These are phyloP conservation scores for Ceratobasidium sp. DNA, from an alignment of 1,284 basidiomycete species.

Conservation along the genomic window DNA sequence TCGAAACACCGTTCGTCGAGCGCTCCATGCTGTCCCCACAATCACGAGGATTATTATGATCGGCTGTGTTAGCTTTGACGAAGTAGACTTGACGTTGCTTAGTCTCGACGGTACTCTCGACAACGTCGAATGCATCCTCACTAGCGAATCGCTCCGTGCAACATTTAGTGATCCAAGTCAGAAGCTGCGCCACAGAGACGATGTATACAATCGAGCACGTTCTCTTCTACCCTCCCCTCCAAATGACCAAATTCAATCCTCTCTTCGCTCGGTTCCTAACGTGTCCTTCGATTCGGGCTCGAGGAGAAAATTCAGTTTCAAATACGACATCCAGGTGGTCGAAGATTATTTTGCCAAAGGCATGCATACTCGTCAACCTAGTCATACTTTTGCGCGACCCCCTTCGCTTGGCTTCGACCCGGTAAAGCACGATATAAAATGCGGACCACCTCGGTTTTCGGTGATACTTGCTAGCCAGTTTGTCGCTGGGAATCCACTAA, in stretches of 20 bases:
- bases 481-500: background rate
- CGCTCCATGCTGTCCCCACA: constrained; percentile 18
- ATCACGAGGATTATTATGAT: constrained; percentile 36
- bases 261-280: background rate
- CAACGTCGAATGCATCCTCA: constrained; percentile 27
- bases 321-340: background rate
- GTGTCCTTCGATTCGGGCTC: constrained; percentile 11
- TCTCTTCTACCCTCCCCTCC: constrained; percentile 22
- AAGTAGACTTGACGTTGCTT: background rate
- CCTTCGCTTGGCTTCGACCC: constrained; percentile 31
- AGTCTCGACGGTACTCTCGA: constrained; percentile 30
- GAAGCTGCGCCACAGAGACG: constrained; percentile 6
- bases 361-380: constrained; percentile 1
- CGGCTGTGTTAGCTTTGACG: constrained; percentile 16
- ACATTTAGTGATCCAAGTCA: background rate
- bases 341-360: constrained; percentile 1
- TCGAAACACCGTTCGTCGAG: constrained; percentile 25
- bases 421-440: background rate
- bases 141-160: background rate
- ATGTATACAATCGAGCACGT: background rate
- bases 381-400: constrained; percentile 35
- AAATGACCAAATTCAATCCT: constrained; percentile 6
- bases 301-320: background rate
- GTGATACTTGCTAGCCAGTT: constrained; percentile 5
- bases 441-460: constrained; percentile 35